Conservation (phyloP, 441 rosid genomes). For the Gossypium davidsonii region DNA sequence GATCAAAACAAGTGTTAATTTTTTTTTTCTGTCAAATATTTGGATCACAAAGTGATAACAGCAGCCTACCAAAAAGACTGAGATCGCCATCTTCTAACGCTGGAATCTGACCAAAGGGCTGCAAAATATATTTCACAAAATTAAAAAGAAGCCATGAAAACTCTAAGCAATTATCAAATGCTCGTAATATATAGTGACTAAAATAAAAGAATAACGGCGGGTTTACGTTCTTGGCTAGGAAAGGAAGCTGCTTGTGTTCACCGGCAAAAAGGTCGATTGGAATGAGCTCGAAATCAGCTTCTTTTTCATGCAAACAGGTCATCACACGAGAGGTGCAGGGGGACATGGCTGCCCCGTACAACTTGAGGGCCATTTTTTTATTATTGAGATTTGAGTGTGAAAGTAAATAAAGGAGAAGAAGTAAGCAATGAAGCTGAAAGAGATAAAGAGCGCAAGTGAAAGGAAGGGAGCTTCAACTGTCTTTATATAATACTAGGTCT, state of each 20-base stretch:
- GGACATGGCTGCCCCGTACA: constrained; percentile 48
- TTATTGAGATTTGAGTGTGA: neutral
- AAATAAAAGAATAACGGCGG: neutral
- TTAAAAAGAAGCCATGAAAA: neutral
- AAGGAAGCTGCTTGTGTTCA: constrained; percentile 44
- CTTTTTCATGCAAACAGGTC: constrained; percentile 49
- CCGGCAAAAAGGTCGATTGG: constrained; percentile 44
- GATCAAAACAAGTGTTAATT: neutral
- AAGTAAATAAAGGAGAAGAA: neutral
- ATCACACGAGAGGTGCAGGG: constrained; percentile 41
- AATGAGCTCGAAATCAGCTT: constrained; percentile 44
- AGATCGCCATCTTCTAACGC: constrained; percentile 70
- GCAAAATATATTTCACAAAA: neutral
- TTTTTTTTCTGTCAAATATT: neutral
- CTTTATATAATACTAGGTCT: neutral
- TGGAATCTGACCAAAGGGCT: constrained; percentile 20
- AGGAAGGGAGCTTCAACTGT: neutral
- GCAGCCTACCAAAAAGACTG: constrained; percentile 50
- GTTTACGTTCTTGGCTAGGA: constrained; percentile 43
- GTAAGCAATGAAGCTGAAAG: neutral
- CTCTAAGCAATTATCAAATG: no score
- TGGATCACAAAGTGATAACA: neutral
- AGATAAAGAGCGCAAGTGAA: neutral
- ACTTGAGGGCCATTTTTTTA: constrained; percentile 36
- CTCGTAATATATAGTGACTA: neutral